A percentile compares a stretch with the other conserved stretches of the same genome.
Evolutionary conservation across 441 rosid species (phyloP).

Genomic region (Erodium chrysanthum): DNA sequence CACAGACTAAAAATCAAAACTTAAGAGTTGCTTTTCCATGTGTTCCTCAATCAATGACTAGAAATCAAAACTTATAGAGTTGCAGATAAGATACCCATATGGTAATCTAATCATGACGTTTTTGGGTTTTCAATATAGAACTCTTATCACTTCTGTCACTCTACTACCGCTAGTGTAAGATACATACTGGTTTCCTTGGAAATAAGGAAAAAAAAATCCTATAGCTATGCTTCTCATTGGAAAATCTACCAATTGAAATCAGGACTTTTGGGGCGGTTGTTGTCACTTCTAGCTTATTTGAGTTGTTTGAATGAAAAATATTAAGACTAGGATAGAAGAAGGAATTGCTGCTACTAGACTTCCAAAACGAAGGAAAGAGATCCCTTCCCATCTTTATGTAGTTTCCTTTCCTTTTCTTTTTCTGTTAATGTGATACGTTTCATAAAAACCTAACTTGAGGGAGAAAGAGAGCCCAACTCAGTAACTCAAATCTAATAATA

Average conservation of each 20-base stretch:
- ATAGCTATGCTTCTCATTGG: background rate
- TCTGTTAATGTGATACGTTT: background rate
- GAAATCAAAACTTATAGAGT: no score
- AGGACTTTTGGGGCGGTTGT: background rate
- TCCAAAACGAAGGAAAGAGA: background rate
- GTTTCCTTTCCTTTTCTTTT: background rate
- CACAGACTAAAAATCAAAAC: no score
- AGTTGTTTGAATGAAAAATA: background rate
- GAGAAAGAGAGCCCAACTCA: no score
- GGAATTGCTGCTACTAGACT: background rate
- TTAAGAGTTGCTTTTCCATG: no score
- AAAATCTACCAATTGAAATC: background rate
- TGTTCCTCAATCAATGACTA: no score
- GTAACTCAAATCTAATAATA: no score
- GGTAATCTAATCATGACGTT: background rate
- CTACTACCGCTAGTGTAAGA: background rate
- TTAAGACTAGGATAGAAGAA: background rate
- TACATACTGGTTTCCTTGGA: background rate
- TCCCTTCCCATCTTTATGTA: background rate
- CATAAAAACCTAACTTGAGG: no score
- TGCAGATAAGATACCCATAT: no score
- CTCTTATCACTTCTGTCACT: background rate
- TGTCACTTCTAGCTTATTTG: background rate
- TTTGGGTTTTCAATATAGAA: background rate
- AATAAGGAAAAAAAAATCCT: background rate